Conservation (phyloP, 192 early-diverging fungal genomes). For the Podila minutissima region DNA sequence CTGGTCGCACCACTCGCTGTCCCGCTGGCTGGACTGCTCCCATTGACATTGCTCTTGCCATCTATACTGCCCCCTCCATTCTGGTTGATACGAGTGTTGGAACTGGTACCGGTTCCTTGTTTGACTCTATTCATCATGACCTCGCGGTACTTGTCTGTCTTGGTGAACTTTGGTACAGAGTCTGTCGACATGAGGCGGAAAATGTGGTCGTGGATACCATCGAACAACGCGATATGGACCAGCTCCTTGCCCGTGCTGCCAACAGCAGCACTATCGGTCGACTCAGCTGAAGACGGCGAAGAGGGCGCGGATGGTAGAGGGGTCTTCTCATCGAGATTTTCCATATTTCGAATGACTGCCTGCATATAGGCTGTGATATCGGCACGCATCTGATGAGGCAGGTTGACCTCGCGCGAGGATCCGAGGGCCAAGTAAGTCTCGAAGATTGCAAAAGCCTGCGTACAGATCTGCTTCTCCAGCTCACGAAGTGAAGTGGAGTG, state of each 20-base stretch:
- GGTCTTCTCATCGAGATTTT: constrained; percentile 22
- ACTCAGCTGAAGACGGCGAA: constrained; percentile 17
- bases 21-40: background rate
- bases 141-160: constrained; percentile 62
- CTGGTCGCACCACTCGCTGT: background rate
- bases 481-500: constrained; percentile 21
- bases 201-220: constrained; percentile 72
- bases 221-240: constrained; percentile 60
- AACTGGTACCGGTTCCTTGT: background rate
- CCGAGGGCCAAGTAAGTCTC: constrained; percentile 58
- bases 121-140: constrained; percentile 49
- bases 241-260: constrained; percentile 7
- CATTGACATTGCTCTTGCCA: background rate
- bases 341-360: constrained; percentile 51
- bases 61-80: background rate
- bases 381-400: constrained; percentile 59
- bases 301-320: constrained; percentile 22
- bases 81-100: background rate
- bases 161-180: constrained; percentile 79
- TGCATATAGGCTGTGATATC: constrained; percentile 60
- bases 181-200: constrained; percentile 78
- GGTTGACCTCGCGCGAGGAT: constrained; percentile 60
- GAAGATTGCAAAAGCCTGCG: constrained; percentile 62
- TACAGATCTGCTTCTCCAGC: constrained; percentile 57
- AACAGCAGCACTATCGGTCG: background rate